phyloP scores from a whole-genome alignment of 768 basidiomycete genomes.

The Holtermannia corniformis region DNA sequence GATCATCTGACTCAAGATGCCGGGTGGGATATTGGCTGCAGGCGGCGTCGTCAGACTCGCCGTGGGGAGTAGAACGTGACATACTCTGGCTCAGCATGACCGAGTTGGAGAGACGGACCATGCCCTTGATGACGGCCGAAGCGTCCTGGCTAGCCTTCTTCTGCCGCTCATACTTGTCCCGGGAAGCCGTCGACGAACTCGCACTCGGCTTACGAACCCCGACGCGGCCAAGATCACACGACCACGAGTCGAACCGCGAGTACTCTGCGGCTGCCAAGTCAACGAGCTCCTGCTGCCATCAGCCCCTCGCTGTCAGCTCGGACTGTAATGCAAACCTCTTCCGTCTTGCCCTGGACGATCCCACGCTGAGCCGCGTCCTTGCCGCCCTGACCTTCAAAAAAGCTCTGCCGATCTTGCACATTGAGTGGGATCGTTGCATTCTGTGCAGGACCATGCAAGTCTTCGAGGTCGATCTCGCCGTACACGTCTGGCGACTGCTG shows the following conservation, averaged over 20 bases:
- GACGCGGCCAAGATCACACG: neutral
- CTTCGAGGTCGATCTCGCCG: conserved; percentile 69
- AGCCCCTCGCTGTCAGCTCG: neutral
- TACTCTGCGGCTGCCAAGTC: neutral
- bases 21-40: conserved; percentile 68
- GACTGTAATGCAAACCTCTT: conserved; percentile 21
- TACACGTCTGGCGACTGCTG: too few relatives aligned
- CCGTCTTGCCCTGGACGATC: conserved; percentile 21
- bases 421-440: conserved; percentile 67
- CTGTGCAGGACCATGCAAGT: conserved; percentile 61
- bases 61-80: neutral
- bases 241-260: neutral
- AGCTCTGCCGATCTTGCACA: conserved; percentile 74
- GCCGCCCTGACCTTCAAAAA: conserved; percentile 58
- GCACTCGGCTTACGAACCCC: neutral
- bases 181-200: neutral
- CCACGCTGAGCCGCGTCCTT: conserved; percentile 14
- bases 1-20: conserved; percentile 68
- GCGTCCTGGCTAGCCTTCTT: neutral
- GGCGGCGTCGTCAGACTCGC: too few relatives aligned
- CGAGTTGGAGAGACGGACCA: neutral
- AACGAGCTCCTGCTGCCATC: neutral
- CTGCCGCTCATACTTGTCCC: neutral
- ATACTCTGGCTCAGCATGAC: neutral
- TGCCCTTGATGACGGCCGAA: neutral